phyloP scores from a whole-genome alignment of 805 yeast species.

The Wickerhamiella kurtzmanii region DNA sequence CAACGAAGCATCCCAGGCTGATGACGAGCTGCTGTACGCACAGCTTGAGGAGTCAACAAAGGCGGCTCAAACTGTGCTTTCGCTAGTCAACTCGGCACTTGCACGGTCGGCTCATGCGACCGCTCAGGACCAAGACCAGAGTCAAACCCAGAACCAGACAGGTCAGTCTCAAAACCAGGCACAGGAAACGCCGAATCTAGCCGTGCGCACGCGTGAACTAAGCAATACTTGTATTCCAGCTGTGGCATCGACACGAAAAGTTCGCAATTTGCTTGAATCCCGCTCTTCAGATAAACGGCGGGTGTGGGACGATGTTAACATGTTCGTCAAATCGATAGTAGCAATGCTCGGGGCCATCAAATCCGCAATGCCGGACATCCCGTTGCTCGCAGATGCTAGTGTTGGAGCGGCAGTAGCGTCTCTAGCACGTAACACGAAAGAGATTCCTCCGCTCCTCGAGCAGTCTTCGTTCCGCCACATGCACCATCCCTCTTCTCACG shows the following conservation, averaged over 20 bases:
- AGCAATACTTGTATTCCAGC: constrained; percentile 66
- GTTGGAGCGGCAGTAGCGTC: constrained; percentile 60
- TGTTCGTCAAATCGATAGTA: constrained; percentile 69
- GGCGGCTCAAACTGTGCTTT: constrained; percentile 24
- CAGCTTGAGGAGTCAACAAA: constrained; percentile 49
- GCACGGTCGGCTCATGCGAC: constrained; percentile 18
- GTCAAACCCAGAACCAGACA: constrained; percentile 38
- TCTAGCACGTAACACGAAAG: constrained; percentile 79
- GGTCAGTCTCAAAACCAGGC: constrained; percentile 37
- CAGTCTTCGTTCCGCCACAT: constrained; percentile 35
- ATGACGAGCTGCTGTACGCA: constrained; percentile 55
- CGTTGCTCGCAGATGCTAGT: constrained; percentile 56
- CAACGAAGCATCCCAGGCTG: background rate
- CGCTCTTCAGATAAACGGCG: constrained; percentile 39
- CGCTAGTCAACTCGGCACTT: constrained; percentile 16
- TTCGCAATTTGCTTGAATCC: constrained; percentile 41
- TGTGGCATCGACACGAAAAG: constrained; percentile 64
- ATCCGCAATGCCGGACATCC: constrained; percentile 66
- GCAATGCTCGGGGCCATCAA: constrained; percentile 75
- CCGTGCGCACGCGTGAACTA: constrained; percentile 59
- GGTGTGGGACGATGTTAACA: constrained; percentile 77
- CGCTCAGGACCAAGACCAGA: constrained; percentile 5
- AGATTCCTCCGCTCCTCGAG: constrained; percentile 76
- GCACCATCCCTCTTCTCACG: constrained; percentile 13
- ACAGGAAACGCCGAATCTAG: constrained; percentile 31